Conservation (phyloP, 1,139 yeast species). For the Blastobotrys buckinghamii region DNA sequence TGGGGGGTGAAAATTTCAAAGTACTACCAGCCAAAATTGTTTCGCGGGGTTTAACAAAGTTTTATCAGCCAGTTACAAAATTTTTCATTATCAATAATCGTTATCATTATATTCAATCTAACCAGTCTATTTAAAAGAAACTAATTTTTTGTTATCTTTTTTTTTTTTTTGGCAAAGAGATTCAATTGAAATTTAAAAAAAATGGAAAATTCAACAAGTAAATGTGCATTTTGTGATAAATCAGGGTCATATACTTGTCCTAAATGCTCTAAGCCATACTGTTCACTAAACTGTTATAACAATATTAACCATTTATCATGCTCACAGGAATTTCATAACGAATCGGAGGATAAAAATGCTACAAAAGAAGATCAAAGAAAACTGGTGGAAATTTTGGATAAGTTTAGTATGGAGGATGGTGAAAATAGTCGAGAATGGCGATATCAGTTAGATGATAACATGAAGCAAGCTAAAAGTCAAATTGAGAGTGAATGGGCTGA, state of each 20-base stretch:
- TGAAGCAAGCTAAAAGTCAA: background rate
- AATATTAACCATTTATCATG: conserved; percentile 19
- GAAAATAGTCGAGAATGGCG: conserved; percentile 19
- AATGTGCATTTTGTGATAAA: conserved; percentile 16
- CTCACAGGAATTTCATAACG: conserved; percentile 19
- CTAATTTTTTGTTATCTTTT: no score
- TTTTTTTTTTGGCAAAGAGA: no score
- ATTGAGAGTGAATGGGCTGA: conserved; percentile 11
- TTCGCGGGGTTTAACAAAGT: no score
- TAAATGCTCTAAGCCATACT: conserved; percentile 20
- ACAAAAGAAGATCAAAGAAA: conserved; percentile 15
- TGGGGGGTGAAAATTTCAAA: no score
- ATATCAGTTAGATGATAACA: conserved; percentile 16
- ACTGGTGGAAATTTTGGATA: conserved; percentile 15
- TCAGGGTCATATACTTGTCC: conserved; percentile 22
- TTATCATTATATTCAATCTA: no score
- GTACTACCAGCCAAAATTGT: no score
- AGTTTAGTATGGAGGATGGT: conserved; percentile 15
- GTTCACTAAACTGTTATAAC: conserved; percentile 23
- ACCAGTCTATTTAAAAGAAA: no score
- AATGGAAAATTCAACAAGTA: background rate
- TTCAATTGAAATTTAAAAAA: no score
- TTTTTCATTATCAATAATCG: no score
- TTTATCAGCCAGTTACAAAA: no score
- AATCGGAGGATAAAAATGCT: conserved; percentile 13